Evolutionary conservation across 2,329 filamentous ascomycete species (phyloP), one percentile per base, ranked within the genome.

Genomic region (Monosporascus sp.): DNA sequence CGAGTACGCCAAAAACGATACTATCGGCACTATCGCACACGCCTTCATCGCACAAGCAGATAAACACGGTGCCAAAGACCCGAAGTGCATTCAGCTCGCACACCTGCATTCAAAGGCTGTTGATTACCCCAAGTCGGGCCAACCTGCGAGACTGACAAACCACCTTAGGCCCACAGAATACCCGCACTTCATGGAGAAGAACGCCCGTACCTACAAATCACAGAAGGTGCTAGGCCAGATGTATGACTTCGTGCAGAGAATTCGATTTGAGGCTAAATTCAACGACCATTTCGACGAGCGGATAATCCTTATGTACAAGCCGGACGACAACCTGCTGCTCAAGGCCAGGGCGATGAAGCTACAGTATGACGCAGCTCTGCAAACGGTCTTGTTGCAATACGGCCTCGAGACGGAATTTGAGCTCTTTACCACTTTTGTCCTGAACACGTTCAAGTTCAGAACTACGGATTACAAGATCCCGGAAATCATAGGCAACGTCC

Each of bases 51-150:
- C 86, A 1, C 83, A 82, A 62, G 86, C 90, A 0, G 94, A 99
- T 65, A 62, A 70, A 0, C 65, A 77, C 1, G 89, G 91, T 0
- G 85, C 93, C 1, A 86, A 84, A 60, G 78, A 86, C 57, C 61
- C 74, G 0, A 84, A 80, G 54, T 97, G 92, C 81, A 70, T 94
- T 0, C 74, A 84, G 49, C 77, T 97, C 5, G 91, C 93, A 3
- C 74, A 80, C 8, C 74, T 97, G 3, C 94, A 99, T 67, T 97
- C 94, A 0, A 84, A 86, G 61, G 93, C 94, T 0, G 94, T 99
- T 1, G 94, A 99, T 68, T 99, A 94, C 66, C 86, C 89, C 45
- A 99, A 99, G 73, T 93, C 90, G 1, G 94, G 94, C 0, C 79
- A 87, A 9, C 82, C 88, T 0, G 93, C 92, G 0, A 72, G 78